A percentile compares a stretch with the other conserved stretches of the same genome.
These are phyloP conservation scores for Tricholoma saponaceum DNA, from an alignment of 768 basidiomycete species.

Conservation along the genomic window DNA sequence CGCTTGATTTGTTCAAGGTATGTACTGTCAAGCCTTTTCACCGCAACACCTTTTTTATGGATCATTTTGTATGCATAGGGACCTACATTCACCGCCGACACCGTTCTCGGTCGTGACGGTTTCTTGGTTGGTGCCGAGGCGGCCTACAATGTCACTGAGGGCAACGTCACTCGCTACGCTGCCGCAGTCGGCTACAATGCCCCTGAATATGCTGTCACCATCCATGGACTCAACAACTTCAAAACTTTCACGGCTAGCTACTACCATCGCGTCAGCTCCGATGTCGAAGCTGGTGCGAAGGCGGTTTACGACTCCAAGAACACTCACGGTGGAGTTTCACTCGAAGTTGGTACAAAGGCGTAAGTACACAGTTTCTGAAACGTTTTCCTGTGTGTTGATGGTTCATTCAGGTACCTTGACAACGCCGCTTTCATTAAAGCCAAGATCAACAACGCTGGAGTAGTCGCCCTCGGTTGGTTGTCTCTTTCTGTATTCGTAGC, in stretches of 20 bases:
- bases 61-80: conserved; percentile 49
- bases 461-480: conserved; percentile 72
- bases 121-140: conserved; percentile 97
- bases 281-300: conserved; percentile 95
- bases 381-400: not conserved
- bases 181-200: conserved; percentile 93
- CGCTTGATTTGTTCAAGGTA: conserved; percentile 94
- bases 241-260: conserved; percentile 93
- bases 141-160: conserved; percentile 94
- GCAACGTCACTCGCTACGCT: conserved; percentile 88
- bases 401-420: conserved; percentile 67
- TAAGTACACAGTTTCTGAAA: conserved; percentile 36
- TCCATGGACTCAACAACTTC: conserved; percentile 94
- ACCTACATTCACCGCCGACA: conserved; percentile 94
- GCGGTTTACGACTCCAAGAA: conserved; percentile 95
- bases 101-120: conserved; percentile 93
- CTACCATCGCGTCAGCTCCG: conserved; percentile 92
- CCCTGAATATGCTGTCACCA: conserved; percentile 90
- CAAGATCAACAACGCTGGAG: conserved; percentile 96
- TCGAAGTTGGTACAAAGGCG: conserved; percentile 96
- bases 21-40: conserved; percentile 15
- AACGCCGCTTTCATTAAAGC: conserved; percentile 91
- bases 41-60: not conserved
- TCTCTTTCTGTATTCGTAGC: not conserved
- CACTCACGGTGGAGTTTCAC: conserved; percentile 77